These are phyloP conservation scores for Cercospora sp. DNA, from an alignment of 2,329 filamentous ascomycete genomes.

Conservation along the genomic window DNA sequence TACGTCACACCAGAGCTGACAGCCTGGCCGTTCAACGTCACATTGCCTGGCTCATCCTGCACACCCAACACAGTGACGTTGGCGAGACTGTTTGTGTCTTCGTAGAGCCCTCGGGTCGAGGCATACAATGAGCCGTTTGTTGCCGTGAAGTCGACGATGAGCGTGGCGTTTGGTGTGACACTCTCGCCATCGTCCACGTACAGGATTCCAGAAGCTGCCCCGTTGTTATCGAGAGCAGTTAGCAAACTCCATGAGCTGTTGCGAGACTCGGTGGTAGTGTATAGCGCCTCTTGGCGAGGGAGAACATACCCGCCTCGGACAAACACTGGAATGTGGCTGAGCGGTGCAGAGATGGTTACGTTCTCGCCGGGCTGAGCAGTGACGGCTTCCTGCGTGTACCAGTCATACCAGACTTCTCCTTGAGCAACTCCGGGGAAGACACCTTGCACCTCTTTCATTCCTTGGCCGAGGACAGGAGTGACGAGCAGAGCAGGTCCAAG, in stretches of 20 bases:
- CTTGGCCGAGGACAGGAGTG: conserved; percentile 65
- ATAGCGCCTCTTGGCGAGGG: conserved; percentile 65
- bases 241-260: conserved; percentile 67
- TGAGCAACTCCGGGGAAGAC: conserved; percentile 67
- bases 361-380: conserved; percentile 56
- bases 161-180: conserved; percentile 56
- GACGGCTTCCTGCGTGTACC: conserved; percentile 67
- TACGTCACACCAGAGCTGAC: conserved; percentile 48
- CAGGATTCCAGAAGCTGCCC: conserved; percentile 60
- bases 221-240: conserved; percentile 58
- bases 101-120: conserved; percentile 52
- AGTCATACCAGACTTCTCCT: conserved; percentile 72
- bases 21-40: conserved; percentile 56
- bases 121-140: conserved; percentile 52
- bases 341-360: conserved; percentile 60
- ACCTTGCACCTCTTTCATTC: conserved; percentile 61
- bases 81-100: conserved; percentile 58
- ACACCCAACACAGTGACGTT: conserved; percentile 66
- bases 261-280: conserved; percentile 65
- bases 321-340: conserved; percentile 70
- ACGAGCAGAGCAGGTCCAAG: conserved; percentile 67
- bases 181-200: conserved; percentile 78
- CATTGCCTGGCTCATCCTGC: conserved; percentile 39
- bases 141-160: conserved; percentile 52
- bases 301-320: conserved; percentile 68